Evolutionary conservation across 345 rosid species (phyloP), one percentile per base, ranked within the genome.

Genomic region (Mallotus nudiflorus): DNA sequence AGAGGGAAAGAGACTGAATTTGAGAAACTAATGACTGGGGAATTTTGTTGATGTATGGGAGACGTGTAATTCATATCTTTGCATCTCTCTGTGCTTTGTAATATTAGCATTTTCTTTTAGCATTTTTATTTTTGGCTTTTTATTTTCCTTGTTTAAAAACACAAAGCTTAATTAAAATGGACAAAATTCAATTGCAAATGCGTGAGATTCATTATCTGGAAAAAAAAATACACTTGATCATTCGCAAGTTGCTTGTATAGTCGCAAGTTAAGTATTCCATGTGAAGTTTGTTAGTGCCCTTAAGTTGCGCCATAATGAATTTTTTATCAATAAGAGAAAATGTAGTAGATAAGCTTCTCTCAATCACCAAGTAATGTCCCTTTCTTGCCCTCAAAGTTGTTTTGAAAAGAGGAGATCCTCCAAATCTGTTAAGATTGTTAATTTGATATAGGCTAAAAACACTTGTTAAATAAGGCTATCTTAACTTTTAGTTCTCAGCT

Each of bases 31-130:
- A 24, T 48, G 39, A 62, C 65, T 63, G 80, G 62, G 76, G 77
- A 44, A 37, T 73, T 68, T 69, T 69, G 80, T 69, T 69, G 80
- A 67, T 74, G 72, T 66, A 22, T 44, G 76, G 80, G 70, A 51
- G 75, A 60, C 62, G 35, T 66, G 73, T 79, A 64, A 75, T 81
- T 70, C 31, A 37, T 54, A 46, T 54, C 68, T 61, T 66, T 55
- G 46, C 71, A 51, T 68, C 74, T 70, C 75, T 72, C 68, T 78
- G 79, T 79, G 81, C 73, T 79, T 73, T 77, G 84, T 79, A 79
- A 77, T 81, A 67, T 67, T 72, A 67, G 74, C 71, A 66, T 72
- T 57, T 58, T 68, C 19, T 15, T 56, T n/a, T 58, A 44, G 54
- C 53, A 29, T 57, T 54, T 74, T 25, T 53, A 20, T 69, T 40